A percentile compares a stretch with the other conserved stretches of the same genome.
phyloP scores from a whole-genome alignment of 108 stramenopile genomes.

The Cyclostephanos invisitatus region DNA sequence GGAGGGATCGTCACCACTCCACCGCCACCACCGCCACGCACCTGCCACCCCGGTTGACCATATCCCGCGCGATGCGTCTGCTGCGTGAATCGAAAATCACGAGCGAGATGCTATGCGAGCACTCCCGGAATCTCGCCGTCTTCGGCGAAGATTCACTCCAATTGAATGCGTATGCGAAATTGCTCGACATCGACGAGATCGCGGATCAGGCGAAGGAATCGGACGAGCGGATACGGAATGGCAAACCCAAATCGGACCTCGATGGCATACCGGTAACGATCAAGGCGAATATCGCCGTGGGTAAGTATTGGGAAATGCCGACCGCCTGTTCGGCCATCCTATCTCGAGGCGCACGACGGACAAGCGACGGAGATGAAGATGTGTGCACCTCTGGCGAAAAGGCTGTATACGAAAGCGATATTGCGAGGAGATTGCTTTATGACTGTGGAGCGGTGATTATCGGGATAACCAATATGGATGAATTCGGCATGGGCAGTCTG shows the following conservation, averaged over 20 bases:
- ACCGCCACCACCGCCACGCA: background rate
- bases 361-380: background rate
- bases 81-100: conserved; percentile 16
- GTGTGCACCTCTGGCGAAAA: conserved; percentile 15
- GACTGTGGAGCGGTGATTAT: conserved; percentile 82
- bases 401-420: conserved; percentile 80
- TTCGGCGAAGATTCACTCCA: conserved; percentile 43
- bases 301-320: conserved; percentile 50
- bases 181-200: conserved; percentile 41
- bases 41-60: conserved; percentile 30
- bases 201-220: conserved; percentile 57
- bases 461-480: conserved; percentile 95
- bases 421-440: conserved; percentile 58
- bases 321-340: conserved; percentile 87
- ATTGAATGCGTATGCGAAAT: conserved; percentile 59
- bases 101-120: conserved; percentile 29
- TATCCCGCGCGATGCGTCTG: conserved; percentile 30
- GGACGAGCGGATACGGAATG: conserved; percentile 51
- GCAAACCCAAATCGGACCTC: conserved; percentile 45
- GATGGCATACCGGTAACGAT: conserved; percentile 93
- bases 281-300: conserved; percentile 94
- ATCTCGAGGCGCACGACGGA: conserved; percentile 17
- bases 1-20: background rate
- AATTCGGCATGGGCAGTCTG: conserved; percentile 97
- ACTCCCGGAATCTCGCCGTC: conserved; percentile 37